phyloP scores from a whole-genome alignment of 2,329 filamentous ascomycete genomes.

The Fusarium circinatum region DNA sequence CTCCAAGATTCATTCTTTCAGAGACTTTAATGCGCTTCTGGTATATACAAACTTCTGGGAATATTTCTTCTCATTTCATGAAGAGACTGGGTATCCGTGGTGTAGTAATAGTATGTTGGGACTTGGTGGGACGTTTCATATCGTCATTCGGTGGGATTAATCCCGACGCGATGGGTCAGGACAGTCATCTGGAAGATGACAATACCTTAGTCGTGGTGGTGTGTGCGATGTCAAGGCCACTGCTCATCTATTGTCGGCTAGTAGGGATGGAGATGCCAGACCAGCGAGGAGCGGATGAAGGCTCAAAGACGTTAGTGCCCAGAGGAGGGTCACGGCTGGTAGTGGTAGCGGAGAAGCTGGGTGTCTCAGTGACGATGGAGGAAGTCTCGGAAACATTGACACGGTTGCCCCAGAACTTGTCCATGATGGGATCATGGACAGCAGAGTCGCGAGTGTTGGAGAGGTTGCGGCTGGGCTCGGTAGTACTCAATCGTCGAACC shows the following conservation, averaged over 20 bases:
- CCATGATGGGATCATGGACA: conserved; percentile 39
- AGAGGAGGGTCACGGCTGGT: conserved; percentile 36
- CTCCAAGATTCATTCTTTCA: background rate
- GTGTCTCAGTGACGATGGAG: background rate
- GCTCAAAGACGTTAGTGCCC: conserved; percentile 37
- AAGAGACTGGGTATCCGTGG: background rate
- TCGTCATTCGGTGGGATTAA: conserved; percentile 1
- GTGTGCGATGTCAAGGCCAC: too few relatives aligned
- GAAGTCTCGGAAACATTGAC: conserved; percentile 12
- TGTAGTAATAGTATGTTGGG: background rate
- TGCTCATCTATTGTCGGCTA: background rate
- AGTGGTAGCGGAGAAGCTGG: background rate
- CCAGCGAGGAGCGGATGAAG: conserved; percentile 37
- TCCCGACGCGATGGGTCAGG: background rate
- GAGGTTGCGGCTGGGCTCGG: conserved; percentile 12
- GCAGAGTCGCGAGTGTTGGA: conserved; percentile 27
- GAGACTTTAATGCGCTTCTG: background rate
- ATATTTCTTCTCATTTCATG: background rate
- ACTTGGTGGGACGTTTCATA: background rate
- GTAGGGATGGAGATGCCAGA: conserved; percentile 21
- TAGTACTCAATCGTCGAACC: conserved; percentile 29
- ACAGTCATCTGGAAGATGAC: background rate
- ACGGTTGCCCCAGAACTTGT: conserved; percentile 32
- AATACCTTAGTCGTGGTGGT: background rate
- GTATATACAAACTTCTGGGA: background rate